phyloP scores from a whole-genome alignment of 2,329 filamentous ascomycete genomes.

The Fusarium udum region DNA sequence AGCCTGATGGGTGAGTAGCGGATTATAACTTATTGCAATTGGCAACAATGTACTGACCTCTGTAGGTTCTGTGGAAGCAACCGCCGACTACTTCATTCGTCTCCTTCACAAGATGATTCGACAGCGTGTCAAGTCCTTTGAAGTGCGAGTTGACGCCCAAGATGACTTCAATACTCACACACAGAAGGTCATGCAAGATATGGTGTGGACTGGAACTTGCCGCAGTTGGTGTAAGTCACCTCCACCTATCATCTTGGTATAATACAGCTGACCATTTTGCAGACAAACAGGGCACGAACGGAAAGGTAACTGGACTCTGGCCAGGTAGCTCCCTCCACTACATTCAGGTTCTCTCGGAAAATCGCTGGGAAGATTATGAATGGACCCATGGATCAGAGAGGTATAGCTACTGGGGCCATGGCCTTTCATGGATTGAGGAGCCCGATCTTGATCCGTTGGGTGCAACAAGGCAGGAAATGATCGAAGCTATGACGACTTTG shows the following conservation, averaged over 20 bases:
- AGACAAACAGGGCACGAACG: not conserved
- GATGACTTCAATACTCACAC: not conserved
- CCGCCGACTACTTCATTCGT: not conserved
- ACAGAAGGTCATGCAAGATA: not conserved
- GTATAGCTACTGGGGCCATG: not conserved
- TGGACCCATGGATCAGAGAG: not conserved
- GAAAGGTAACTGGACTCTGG: not conserved
- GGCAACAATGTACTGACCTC: not conserved
- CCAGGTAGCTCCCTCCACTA: not conserved
- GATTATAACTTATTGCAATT: too few relatives aligned
- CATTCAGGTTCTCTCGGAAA: not conserved
- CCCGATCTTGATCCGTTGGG: not conserved
- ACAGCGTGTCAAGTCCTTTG: not conserved
- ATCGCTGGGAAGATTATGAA: not conserved
- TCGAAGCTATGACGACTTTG: not conserved
- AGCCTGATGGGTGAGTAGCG: not conserved
- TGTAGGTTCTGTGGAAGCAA: not conserved
- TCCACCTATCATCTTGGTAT: rapidly evolving
- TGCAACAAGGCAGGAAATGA: not conserved
- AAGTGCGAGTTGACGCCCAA: not conserved
- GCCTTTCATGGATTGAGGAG: not conserved
- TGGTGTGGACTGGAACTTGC: not conserved
- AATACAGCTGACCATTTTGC: rapidly evolving
- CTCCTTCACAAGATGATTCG: not conserved
- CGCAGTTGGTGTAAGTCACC: not conserved